Percentiles rank a stretch among this genome's conserved stretches.
Conservation (phyloP, 495 filamentous ascomycete species). For the Aspergillus leporis region DNA sequence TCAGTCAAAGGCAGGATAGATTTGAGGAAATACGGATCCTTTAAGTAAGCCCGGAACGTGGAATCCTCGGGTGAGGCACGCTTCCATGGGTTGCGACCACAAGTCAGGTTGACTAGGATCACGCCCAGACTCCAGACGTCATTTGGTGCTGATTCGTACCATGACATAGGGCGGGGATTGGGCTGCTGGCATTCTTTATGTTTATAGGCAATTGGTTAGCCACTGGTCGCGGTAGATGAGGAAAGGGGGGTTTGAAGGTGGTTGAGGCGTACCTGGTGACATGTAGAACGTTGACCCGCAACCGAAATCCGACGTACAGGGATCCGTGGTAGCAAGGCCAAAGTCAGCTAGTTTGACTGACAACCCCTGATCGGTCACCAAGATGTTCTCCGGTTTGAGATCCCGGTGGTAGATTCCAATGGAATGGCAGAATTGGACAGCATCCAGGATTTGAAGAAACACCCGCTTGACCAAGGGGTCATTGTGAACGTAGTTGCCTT, state of each 20-base stretch:
- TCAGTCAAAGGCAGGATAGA: slow-evolving; percentile 90
- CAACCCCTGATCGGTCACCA: slow-evolving; percentile 83
- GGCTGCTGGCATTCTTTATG: slow-evolving; percentile 90
- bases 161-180: slow-evolving; percentile 71
- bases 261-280: slow-evolving; percentile 81
- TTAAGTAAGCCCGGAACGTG: slow-evolving; percentile 89
- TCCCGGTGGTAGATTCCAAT: slow-evolving; percentile 96
- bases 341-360: slow-evolving; percentile 97
- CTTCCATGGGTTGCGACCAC: slow-evolving; percentile 99
- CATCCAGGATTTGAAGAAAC: slow-evolving; percentile 96
- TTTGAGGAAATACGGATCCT: slow-evolving; percentile 83
- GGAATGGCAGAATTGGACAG: slow-evolving; percentile 92
- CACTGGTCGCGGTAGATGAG: slow-evolving; percentile 7
- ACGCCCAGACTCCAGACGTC: slow-evolving; percentile 98
- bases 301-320: slow-evolving; percentile 88
- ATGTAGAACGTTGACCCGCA: slow-evolving; percentile 99
- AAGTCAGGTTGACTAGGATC: slow-evolving; percentile 95
- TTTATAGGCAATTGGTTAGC: slow-evolving; percentile 6
- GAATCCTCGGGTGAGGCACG: slow-evolving; percentile 89
- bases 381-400: slow-evolving; percentile 96
- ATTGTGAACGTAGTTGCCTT: slow-evolving; percentile 88
- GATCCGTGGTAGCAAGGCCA: slow-evolving; percentile 84
- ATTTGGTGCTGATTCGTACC: slow-evolving; percentile 90
- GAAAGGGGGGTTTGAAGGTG: neutral
- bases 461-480: slow-evolving; percentile 82